phyloP scores from a whole-genome alignment of 225 moss, liverwort and hornwort species.

The Bryoerythrophyllum caledonicum region DNA sequence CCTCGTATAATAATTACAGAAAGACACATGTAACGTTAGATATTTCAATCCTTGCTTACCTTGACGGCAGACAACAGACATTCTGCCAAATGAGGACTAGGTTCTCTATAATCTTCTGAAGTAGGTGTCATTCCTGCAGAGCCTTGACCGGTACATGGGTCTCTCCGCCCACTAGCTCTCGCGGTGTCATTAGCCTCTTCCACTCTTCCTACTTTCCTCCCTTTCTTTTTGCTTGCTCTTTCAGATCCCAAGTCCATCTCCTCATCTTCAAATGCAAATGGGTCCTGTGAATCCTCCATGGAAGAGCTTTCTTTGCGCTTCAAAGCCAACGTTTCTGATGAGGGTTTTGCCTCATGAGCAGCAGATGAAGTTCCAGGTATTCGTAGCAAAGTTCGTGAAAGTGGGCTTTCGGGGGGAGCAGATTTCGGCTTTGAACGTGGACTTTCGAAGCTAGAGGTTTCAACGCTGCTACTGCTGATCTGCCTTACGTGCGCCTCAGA shows the following conservation, averaged over 20 bases:
- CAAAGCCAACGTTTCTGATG: constrained; percentile 35
- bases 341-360: constrained; percentile 49
- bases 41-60: constrained; percentile 37
- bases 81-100: constrained; percentile 66
- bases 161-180: constrained; percentile 44
- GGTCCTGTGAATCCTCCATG: constrained; percentile 79
- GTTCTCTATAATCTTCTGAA: constrained; percentile 51
- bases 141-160: constrained; percentile 40
- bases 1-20: constrained; percentile 10
- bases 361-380: constrained; percentile 53
- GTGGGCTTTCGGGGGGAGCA: constrained; percentile 26
- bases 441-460: constrained; percentile 34
- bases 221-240: constrained; percentile 54
- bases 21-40: not conserved
- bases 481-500: constrained; percentile 39
- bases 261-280: constrained; percentile 81
- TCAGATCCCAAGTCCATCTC: constrained; percentile 55
- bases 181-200: constrained; percentile 54
- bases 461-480: constrained; percentile 31
- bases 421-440: constrained; percentile 36
- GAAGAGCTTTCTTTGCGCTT: constrained; percentile 54
- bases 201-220: constrained; percentile 50
- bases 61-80: constrained; percentile 95
- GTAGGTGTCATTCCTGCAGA: constrained; percentile 24
- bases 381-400: constrained; percentile 47